These are phyloP conservation scores for Aspergillus bridgeri DNA, from an alignment of 495 filamentous ascomycete species.

Conservation along the genomic window DNA sequence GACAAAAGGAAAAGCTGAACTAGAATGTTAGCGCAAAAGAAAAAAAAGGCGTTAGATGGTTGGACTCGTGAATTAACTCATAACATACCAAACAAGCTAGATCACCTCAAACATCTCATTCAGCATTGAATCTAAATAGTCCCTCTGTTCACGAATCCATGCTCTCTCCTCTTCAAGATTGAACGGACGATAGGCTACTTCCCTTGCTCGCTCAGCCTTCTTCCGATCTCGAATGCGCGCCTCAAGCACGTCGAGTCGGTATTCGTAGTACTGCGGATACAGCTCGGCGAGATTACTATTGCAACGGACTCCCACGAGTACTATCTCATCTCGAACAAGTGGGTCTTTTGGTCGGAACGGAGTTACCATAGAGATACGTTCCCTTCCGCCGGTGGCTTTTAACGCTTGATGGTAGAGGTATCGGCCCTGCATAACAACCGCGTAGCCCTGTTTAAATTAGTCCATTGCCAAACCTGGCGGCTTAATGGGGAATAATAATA, in stretches of 20 bases:
- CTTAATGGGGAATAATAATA: constrained; percentile 23
- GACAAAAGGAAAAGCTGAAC: too few species aligned
- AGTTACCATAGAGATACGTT: constrained; percentile 71
- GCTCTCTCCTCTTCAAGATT: neutral
- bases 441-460: constrained; percentile 51
- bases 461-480: neutral
- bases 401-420: constrained; percentile 71
- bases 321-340: constrained; percentile 56
- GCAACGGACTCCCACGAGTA: constrained; percentile 59
- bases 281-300: constrained; percentile 62
- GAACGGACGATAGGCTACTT: constrained; percentile 3
- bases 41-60: too few species aligned
- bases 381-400: constrained; percentile 55
- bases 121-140: neutral
- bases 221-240: constrained; percentile 35
- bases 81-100: neutral
- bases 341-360: constrained; percentile 61
- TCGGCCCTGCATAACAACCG: constrained; percentile 67
- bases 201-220: neutral
- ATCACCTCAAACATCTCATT: neutral
- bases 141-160: neutral
- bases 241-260: constrained; percentile 65
- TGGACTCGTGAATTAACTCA: too few species aligned
- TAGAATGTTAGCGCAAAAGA: too few species aligned
- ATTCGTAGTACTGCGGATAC: constrained; percentile 65